A percentile compares a stretch with the other conserved stretches of the same genome.
phyloP scores from a whole-genome alignment of 148 eudicot species.

The Fagopyrum homotropicum region DNA sequence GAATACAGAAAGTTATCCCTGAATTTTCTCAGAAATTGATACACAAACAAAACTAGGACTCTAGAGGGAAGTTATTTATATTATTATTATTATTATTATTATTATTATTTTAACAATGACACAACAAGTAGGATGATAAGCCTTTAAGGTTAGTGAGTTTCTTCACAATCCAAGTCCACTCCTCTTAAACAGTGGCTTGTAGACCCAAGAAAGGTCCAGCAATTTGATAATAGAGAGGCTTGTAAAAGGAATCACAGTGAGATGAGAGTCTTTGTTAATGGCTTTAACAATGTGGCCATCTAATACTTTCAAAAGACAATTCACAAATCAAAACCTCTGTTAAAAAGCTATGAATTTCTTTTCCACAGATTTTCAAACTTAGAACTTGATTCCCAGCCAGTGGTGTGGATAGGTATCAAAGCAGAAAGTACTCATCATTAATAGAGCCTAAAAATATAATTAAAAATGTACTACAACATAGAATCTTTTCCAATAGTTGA shows the following conservation, averaged over 20 bases:
- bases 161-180: too few species aligned
- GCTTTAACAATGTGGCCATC: neutral
- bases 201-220: neutral
- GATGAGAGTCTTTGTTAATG: neutral
- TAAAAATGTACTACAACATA: neutral
- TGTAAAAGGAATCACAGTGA: neutral
- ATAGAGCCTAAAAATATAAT: neutral
- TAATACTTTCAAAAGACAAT: neutral
- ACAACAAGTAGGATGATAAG: too few species aligned
- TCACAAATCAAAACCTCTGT: too few species aligned
- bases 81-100: neutral
- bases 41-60: neutral
- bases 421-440: neutral
- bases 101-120: neutral
- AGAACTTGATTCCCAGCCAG: too few species aligned
- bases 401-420: neutral
- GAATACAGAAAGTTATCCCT: constrained; percentile 33
- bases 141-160: too few species aligned
- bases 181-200: too few species aligned
- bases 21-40: neutral
- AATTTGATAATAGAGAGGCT: neutral
- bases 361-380: too few species aligned
- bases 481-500: neutral
- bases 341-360: too few species aligned
- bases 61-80: neutral